Evolutionary conservation across 805 yeast species (phyloP).

Genomic region (Candida dendrica): DNA sequence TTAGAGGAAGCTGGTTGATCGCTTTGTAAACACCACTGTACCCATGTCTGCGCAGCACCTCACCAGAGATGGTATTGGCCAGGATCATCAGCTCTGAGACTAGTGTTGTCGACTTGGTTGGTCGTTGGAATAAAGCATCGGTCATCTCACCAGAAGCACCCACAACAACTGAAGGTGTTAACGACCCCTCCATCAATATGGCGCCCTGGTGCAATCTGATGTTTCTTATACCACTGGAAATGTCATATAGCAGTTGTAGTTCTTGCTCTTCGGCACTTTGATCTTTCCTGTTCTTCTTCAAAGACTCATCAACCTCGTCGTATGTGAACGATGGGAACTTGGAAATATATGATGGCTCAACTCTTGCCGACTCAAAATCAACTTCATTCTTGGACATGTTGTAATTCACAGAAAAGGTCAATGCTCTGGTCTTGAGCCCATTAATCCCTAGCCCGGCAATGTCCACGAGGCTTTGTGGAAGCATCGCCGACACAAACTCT

Average conservation of each 20-base stretch:
- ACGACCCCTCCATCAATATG: slow-evolving; percentile 30
- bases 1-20: slow-evolving; percentile 15
- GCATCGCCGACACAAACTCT: slow-evolving; percentile 56
- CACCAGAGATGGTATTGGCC: slow-evolving; percentile 60
- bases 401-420: slow-evolving; percentile 34
- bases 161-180: background rate
- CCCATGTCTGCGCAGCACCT: slow-evolving; percentile 31
- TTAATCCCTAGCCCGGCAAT: slow-evolving; percentile 45
- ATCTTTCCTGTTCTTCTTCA: slow-evolving; percentile 19
- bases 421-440: slow-evolving; percentile 35
- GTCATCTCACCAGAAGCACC: slow-evolving; percentile 4
- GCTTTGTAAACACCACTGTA: slow-evolving; percentile 46
- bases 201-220: slow-evolving; percentile 31
- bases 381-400: slow-evolving; percentile 18
- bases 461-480: slow-evolving; percentile 51
- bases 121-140: slow-evolving; percentile 16
- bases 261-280: slow-evolving; percentile 21
- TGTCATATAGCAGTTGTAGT: slow-evolving; percentile 26
- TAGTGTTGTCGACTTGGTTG: slow-evolving; percentile 46
- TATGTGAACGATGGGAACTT: slow-evolving; percentile 56
- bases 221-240: slow-evolving; percentile 23
- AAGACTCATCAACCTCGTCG: slow-evolving; percentile 46
- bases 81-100: slow-evolving; percentile 83
- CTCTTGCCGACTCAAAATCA: slow-evolving; percentile 20
- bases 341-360: slow-evolving; percentile 34